These are phyloP conservation scores for Orbilia quercus DNA, from an alignment of 2,329 filamentous ascomycete genomes.

Conservation along the genomic window DNA sequence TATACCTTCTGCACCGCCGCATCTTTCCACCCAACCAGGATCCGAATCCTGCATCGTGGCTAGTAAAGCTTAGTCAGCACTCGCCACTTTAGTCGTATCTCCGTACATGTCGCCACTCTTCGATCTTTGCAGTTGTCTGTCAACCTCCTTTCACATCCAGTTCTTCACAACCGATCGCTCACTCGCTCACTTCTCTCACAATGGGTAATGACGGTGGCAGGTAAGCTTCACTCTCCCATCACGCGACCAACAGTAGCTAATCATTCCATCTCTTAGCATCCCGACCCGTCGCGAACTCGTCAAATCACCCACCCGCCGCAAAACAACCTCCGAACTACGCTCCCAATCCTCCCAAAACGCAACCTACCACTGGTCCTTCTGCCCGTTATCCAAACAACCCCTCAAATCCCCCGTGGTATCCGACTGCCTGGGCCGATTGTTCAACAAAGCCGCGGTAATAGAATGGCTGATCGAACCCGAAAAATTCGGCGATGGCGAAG, in stretches of 20 bases:
- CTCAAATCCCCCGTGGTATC: slow-evolving; percentile 82
- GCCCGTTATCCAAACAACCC: slow-evolving; percentile 82
- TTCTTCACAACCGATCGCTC: too few species aligned
- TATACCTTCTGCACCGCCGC: slow-evolving; percentile 51
- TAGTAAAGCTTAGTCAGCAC: slow-evolving; percentile 2
- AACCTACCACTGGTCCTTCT: slow-evolving; percentile 85
- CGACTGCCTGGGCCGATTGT: slow-evolving; percentile 83
- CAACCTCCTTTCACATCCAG: too few species aligned
- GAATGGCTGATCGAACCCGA: slow-evolving; percentile 72
- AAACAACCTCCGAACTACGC: slow-evolving; percentile 86
- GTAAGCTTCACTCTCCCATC: slow-evolving; percentile 61
- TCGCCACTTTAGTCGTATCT: slow-evolving; percentile 22
- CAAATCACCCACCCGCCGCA: slow-evolving; percentile 85
- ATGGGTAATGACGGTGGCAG: slow-evolving; percentile 99
- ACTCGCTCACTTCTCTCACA: slow-evolving; percentile 18
- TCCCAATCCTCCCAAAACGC: slow-evolving; percentile 86
- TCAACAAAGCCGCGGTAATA: slow-evolving; percentile 93
- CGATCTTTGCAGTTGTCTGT: background rate
- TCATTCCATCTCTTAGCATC: slow-evolving; percentile 69
- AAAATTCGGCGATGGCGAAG: slow-evolving; percentile 71
- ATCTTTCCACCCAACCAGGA: too few species aligned
- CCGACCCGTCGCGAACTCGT: slow-evolving; percentile 95
- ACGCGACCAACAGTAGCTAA: slow-evolving; percentile 5
- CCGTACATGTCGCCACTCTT: background rate
- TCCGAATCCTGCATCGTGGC: slow-evolving; percentile 48